Conservation (phyloP, 176 grass and related monocot species). For the Zea mays region Zm-B73-REFERENCE-NAM-5.0 NC_050104.1:161401001-161401500, state of each 20-base stretch:
- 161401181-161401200: not conserved
- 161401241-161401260: too few species aligned
- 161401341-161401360: too few species aligned
- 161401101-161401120: not conserved
- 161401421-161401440: too few species aligned
- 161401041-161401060: conserved; percentile 58
- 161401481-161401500: conserved; percentile 1
- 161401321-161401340: too few species aligned
- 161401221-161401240: too few species aligned
- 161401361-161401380: not conserved
- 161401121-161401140: not conserved
- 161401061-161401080: conserved; percentile 58
- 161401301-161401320: not conserved
- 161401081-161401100: conserved; percentile 74
- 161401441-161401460: not conserved
- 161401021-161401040: conserved; percentile 51
- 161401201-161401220: too few species aligned
- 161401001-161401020: conserved; percentile 39
- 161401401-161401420: not conserved
- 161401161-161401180: too few species aligned
- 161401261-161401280: not conserved
- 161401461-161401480: not conserved
- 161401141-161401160: not conserved
- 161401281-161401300: not conserved
- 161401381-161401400: not conserved